Conservation (phyloP, 192 early-diverging fungal genomes). For the Tieghemiomyces parasiticus region DNA sequence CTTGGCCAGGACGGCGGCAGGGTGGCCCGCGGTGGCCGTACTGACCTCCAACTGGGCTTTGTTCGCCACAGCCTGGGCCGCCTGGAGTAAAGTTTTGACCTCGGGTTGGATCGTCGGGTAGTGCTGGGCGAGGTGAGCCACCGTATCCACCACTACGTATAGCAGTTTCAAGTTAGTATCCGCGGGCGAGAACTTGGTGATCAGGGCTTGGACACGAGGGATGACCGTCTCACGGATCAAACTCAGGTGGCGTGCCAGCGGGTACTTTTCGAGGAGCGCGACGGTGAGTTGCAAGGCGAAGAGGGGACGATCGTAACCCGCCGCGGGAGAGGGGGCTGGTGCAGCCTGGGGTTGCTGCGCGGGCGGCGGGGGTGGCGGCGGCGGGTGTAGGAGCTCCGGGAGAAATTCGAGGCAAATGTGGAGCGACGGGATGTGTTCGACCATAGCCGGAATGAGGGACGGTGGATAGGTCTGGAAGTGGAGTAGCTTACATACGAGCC, state of each 20-base stretch:
- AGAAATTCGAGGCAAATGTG: conserved; percentile 41
- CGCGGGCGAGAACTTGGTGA: not conserved
- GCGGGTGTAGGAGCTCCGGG: conserved; percentile 36
- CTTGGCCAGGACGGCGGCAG: too few relatives aligned
- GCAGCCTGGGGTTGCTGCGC: too few relatives aligned
- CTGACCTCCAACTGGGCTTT: not conserved
- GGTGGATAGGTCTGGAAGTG: conserved; percentile 46
- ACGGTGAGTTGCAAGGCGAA: not conserved
- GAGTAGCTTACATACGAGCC: conserved; percentile 32
- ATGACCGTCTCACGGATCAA: not conserved
- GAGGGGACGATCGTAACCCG: not conserved
- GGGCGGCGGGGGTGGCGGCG: too few relatives aligned
- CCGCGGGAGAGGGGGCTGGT: too few relatives aligned
- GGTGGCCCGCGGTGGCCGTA: not conserved
- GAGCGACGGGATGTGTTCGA: conserved; percentile 47
- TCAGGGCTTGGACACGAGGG: not conserved
- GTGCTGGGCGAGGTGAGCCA: not conserved
- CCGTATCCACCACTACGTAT: not conserved
- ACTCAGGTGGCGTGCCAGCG: not conserved
- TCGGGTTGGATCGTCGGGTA: not conserved
- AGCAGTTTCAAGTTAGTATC: not conserved
- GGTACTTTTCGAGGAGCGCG: conserved; percentile 7
- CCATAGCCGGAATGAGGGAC: conserved; percentile 31
- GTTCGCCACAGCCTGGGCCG: not conserved
- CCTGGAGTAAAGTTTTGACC: not conserved